Conservation (phyloP, 768 basidiomycete species). For the Mrakia gelida region DNA sequence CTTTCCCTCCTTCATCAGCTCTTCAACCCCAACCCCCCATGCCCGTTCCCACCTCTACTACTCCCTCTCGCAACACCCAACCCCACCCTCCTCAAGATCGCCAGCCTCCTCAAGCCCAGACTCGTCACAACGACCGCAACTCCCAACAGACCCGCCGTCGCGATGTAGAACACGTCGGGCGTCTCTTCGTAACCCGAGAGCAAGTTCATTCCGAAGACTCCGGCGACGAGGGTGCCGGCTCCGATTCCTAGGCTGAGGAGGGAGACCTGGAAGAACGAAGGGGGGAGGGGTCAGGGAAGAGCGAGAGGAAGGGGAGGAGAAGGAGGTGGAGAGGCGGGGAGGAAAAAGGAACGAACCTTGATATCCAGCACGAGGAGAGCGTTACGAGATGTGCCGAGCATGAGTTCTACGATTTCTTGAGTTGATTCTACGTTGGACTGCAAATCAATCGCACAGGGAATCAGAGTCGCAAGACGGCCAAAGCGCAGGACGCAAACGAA, state of each 20-base stretch:
- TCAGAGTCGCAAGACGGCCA: background rate
- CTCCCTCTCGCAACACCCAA: background rate
- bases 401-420: conserved; percentile 31
- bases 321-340: background rate
- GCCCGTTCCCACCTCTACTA: background rate
- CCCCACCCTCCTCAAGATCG: conserved; percentile 15
- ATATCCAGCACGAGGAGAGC: conserved; percentile 29
- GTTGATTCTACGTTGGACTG: conserved; percentile 31
- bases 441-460: background rate
- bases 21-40: too few relatives aligned
- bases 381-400: conserved; percentile 27
- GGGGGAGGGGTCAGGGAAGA: background rate
- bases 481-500: background rate
- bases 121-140: background rate
- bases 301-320: background rate
- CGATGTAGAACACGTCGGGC: conserved; percentile 15
- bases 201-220: conserved; percentile 31
- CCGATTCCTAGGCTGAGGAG: conserved; percentile 26
- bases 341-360: conserved; percentile 5
- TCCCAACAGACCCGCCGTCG: background rate
- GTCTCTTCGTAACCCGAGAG: conserved; percentile 21
- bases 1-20: too few relatives aligned
- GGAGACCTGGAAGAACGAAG: background rate
- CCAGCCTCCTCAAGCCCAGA: conserved; percentile 20
- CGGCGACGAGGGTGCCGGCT: conserved; percentile 24